Base-by-base conservation (phyloP, 1,284 basidiomycete species). In the Xanthoconium separans region DNA sequence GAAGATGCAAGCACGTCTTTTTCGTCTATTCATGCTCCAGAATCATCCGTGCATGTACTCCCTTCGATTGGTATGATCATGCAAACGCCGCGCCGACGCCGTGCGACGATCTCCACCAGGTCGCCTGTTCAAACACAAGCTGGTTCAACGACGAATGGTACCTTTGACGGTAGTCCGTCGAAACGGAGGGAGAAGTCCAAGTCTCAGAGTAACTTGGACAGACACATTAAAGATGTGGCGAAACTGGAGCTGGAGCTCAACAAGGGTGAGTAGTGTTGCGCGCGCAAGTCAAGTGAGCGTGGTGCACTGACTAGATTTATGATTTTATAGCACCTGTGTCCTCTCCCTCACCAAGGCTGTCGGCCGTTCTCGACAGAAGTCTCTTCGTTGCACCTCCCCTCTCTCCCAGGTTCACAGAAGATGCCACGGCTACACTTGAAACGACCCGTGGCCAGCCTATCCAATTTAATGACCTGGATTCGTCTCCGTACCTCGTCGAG, bases 211-310 rank as follows among this genome's bases (percentile, higher is more conserved):
- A 82, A 87, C 57, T 63, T 90, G 33, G 75, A 83, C 47, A 75
- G 83, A 53, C 83, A 84, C 33, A 90, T 91, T 58, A 80, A 80
- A 29, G 85, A 87, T 34, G 65, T 88, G 40, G 74, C 79, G 7
- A 72, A 78, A 57, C 70, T 90, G 33, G 83, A 87, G 61, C 76
- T 83, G 24, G 86, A 89, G 59, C 66, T 77, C 78, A 63, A 78
- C 45, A 56, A 33, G 37, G 61, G 66, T 69, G 29, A 49, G 67
- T 8, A 31, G 11, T 22, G 4, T 4, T 18, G 7, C 18, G n/a
- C 18, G 7, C 18, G n/a, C 44, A 13, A 45, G 29, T 45, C 39
- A 5, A 29, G 55, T 27, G 33, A 36, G 15, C 27, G 9, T 46
- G 12, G 27, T 34, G 37, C n/a, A 27, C 34, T 51, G 40, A 54